Base-by-base conservation (phyloP, 768 basidiomycete species). In the Xerocomellus amylosporus region DNA sequence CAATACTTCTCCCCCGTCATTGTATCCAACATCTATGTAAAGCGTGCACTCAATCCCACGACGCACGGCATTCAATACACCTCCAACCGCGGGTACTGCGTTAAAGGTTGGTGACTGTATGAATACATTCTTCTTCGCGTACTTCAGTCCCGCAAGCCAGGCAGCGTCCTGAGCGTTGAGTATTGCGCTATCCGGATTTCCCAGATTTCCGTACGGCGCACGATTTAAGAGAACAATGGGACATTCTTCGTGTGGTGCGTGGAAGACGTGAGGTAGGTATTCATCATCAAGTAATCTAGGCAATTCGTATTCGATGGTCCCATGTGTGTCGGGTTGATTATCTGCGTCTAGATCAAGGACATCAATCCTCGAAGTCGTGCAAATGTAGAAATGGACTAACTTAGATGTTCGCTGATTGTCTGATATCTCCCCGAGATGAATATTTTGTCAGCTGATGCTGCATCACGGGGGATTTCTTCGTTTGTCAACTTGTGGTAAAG, bases 51-150 rank as follows among this genome's bases (percentile, higher is more conserved):
- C 74, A 5, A 89, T 76, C 6, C 83, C 86, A 28, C 83, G 73
- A 19, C 81, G 71, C 64, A 83, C 84, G 2, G 87, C 83, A 51
- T 79, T 78, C 60, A 87, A 72, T 52, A 82, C 72, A 9, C 78
- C 83, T 15, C 79, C 73, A 20, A 87, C 78, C 28, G 85, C 77
- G 3, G 86, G 87, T 17, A 68, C 69, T 4, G 87, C 86, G 55
- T 89, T 88, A 55, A 87, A 78, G 8, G 85, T 86, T 2, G 87
- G 87, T 0, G 84, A 82, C 75, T 89, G 87, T 51, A 88, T 84
- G 71, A 88, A 86, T n/a, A 88, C 77, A 46, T 70, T 79, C 62
- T 77, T 77, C 64, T 77, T 70, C 8, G 87, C 86, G 53, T 82
- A 80, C 51, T 78, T 73, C 60, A 87, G 74, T 3, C 76, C 86